phyloP scores from a whole-genome alignment of 2,329 filamentous ascomycete genomes.

The Xylariaceae sp. region DNA sequence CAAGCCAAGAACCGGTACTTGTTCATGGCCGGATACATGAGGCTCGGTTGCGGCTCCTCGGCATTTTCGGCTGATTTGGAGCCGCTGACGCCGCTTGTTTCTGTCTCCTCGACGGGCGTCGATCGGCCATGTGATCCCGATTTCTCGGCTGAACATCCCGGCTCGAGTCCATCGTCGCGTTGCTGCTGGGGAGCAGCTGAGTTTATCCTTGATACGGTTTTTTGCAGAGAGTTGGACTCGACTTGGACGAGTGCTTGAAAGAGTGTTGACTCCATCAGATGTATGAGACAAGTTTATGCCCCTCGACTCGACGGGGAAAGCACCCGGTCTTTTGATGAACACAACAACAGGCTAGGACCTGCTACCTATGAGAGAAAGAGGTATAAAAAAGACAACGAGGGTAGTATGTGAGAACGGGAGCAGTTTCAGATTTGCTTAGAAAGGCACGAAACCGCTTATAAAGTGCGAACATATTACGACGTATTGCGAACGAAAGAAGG shows the following conservation, averaged over 20 bases:
- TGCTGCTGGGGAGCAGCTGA: conserved; percentile 34
- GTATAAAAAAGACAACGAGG: neutral
- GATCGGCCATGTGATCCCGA: conserved; percentile 9
- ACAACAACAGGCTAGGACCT: neutral
- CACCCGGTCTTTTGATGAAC: conserved; percentile 4
- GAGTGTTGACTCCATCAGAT: conserved; percentile 16
- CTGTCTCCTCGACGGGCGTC: conserved; percentile 24
- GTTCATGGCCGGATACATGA: conserved; percentile 61
- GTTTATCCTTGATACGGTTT: conserved; percentile 36
- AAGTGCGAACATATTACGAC: too few species aligned
- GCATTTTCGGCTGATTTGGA: conserved; percentile 21
- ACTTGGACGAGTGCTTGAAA: conserved; percentile 27
- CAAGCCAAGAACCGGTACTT: conserved; percentile 60
- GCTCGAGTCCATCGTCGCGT: conserved; percentile 23
- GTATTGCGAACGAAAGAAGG: too few species aligned
- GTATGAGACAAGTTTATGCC: too few species aligned
- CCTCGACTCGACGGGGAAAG: neutral
- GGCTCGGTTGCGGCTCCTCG: conserved; percentile 32
- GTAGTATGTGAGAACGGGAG: neutral
- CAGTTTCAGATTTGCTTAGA: too few species aligned
- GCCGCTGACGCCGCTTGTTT: conserved; percentile 13
- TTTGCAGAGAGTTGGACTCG: conserved; percentile 30
- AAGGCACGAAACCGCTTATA: too few species aligned
- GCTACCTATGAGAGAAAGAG: neutral
- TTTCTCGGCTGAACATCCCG: conserved; percentile 13